Conservation (phyloP, 1,139 yeast genomes). For the Casaregolazyma suthepensis region DNA sequence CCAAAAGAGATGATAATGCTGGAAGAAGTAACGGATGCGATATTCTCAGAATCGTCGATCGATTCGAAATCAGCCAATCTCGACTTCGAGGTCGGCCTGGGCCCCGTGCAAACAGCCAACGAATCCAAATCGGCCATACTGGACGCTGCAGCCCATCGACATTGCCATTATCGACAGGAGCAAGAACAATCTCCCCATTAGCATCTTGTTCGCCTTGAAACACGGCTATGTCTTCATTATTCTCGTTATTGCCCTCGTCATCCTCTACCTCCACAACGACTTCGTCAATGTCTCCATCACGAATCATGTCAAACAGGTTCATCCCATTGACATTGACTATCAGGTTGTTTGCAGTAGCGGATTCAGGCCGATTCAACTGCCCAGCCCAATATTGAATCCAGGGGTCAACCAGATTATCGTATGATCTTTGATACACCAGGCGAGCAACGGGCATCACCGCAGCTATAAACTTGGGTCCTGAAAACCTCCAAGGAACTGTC, state of each 20-base stretch:
- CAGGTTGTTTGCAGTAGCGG: not conserved
- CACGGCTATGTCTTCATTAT: conserved; percentile 3
- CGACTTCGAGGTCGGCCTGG: conserved; percentile 2
- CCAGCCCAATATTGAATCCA: conserved; percentile 22
- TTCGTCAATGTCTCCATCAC: not conserved
- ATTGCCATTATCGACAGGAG: conserved; percentile 2
- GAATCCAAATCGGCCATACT: not conserved
- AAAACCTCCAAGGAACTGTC: conserved; percentile 22
- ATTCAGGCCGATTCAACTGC: conserved; percentile 17
- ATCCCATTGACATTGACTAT: conserved; percentile 2
- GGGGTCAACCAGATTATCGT: conserved; percentile 25
- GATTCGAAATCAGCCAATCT: conserved; percentile 24
- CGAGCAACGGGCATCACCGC: conserved; percentile 22
- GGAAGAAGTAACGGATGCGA: conserved; percentile 30
- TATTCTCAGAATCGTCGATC: conserved; percentile 20
- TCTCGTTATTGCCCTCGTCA: conserved; percentile 1
- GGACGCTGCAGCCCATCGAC: not conserved
- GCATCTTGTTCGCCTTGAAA: not conserved
- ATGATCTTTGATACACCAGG: conserved; percentile 20
- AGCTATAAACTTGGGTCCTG: conserved; percentile 23
- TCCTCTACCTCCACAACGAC: conserved; percentile 6
- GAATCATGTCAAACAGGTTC: conserved; percentile 1
- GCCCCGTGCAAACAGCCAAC: not conserved
- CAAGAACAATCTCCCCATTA: not conserved
- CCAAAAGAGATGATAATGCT: conserved; percentile 20